phyloP scores from a whole-genome alignment of 2,329 filamentous ascomycete genomes.

The Orbilia oligospora region DNA sequence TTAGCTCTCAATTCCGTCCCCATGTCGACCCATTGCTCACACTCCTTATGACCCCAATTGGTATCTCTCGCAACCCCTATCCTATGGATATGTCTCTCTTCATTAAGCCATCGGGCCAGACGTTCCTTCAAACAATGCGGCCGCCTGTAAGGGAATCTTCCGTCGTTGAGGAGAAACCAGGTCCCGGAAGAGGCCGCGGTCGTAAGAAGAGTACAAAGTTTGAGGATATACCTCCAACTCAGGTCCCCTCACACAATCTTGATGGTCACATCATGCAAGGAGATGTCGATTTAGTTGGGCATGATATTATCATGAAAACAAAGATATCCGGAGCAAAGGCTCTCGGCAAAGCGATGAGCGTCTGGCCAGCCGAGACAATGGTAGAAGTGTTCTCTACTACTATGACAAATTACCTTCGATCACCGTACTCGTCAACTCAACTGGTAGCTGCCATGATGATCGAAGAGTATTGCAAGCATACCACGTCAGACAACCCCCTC shows the following conservation, averaged over 20 bases:
- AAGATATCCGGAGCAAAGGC: slow-evolving; percentile 89
- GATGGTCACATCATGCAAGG: slow-evolving; percentile 98
- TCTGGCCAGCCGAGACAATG: slow-evolving; percentile 76
- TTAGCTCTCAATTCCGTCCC: slow-evolving; percentile 79
- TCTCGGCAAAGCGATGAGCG: slow-evolving; percentile 84
- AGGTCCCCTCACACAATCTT: slow-evolving; percentile 85
- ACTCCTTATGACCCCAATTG: slow-evolving; percentile 89
- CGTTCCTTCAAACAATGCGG: slow-evolving; percentile 73
- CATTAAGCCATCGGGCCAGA: slow-evolving; percentile 90
- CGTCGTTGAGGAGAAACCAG: slow-evolving; percentile 65
- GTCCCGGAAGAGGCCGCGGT: slow-evolving; percentile 77
- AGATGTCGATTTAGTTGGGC: slow-evolving; percentile 92
- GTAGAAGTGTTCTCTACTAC: slow-evolving; percentile 76
- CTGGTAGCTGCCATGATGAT: slow-evolving; percentile 85
- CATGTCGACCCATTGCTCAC: slow-evolving; percentile 87
- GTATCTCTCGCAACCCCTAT: slow-evolving; percentile 88
- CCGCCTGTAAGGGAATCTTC: slow-evolving; percentile 63
- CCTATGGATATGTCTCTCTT: slow-evolving; percentile 92
- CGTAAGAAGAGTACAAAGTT: slow-evolving; percentile 83
- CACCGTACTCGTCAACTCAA: slow-evolving; percentile 86
- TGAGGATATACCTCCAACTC: slow-evolving; percentile 76
- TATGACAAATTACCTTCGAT: slow-evolving; percentile 78
- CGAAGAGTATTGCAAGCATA: slow-evolving; percentile 83
- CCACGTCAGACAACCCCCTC: slow-evolving; percentile 67
- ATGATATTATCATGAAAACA: slow-evolving; percentile 88